Base-by-base conservation (phyloP, 352 stramenopile species). In the Blastocystis sp. region DNA sequence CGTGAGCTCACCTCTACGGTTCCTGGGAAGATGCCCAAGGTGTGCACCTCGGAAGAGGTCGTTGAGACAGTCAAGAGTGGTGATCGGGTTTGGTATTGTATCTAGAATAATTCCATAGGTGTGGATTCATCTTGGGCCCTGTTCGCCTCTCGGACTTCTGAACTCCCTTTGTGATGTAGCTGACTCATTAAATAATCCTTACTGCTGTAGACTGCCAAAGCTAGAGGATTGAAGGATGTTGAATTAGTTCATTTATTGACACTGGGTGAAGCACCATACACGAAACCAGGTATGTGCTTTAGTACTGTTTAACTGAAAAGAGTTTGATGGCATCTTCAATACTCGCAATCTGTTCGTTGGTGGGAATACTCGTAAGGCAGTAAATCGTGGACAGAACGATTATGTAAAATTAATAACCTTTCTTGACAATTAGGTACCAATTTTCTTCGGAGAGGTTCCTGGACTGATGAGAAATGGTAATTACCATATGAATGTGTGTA, bases 401-500 rank as follows among this genome's bases (percentile, higher is more conserved):
- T 92, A 92, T 76, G 73, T 91, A 80, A 7, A 30, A 44, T 70
- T 11, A 89, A 90, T 1, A 44, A 73, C 24, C 76, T 70, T n/a
- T 90, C 13, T 64, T 19, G 70, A 78, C 19, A 87, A 92, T 35
- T 91, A 92, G 75, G 69, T 91, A 13, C 90, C 91, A 42, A 90
- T 92, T 58, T 92, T 92, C 87, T 73, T 92, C 54, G 79, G 48
- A 57, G 90, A 92, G 60, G 92, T 92, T 11, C 91, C 91, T 15
- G 57, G 64, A 27, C 53, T 92, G 0, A 92, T 92, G 58, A 51
- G 88, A 11, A 59, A 90, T n/a, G 69, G 68, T 2, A 35, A 70
- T 68, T 88, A 92, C 27, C 89, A 81, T 30, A 27, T 92, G 22
- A 91, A 92, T 62, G 89, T 92, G 1, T 91, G 91, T 40, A 76